Evolutionary conservation across 2,329 filamentous ascomycete species (phyloP).

Genomic region (Penicillium sclerotigenum): DNA sequence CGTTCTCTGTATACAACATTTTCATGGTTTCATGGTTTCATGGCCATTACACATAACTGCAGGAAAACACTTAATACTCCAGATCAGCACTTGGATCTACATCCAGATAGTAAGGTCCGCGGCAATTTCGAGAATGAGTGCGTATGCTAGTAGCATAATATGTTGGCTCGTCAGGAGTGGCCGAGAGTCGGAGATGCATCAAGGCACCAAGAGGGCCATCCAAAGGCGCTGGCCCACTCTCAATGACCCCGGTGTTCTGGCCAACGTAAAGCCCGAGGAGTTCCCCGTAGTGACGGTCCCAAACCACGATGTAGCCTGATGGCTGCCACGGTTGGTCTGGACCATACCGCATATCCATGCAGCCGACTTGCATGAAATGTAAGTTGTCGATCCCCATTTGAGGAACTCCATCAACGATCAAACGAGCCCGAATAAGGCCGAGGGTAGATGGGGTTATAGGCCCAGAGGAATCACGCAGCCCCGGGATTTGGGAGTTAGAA

Average conservation of each 20-base stretch:
- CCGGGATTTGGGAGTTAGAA: constrained; percentile 13
- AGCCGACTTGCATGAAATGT: constrained; percentile 40
- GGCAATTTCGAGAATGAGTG: neutral
- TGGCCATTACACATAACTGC: constrained; percentile 3
- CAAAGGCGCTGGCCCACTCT: constrained; percentile 17
- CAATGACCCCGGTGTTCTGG: constrained; percentile 21
- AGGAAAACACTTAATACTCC: neutral
- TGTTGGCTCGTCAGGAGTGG: neutral
- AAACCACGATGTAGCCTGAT: constrained; percentile 38
- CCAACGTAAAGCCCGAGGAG: constrained; percentile 34
- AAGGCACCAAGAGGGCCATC: constrained; percentile 19
- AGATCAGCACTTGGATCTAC: constrained; percentile 27
- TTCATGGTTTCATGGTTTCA: neutral
- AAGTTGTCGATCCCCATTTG: constrained; percentile 20
- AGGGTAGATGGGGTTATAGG: constrained; percentile 25
- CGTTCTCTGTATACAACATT: neutral
- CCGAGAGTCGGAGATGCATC: constrained; percentile 8
- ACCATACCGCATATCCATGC: constrained; percentile 26
- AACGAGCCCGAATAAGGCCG: constrained; percentile 33
- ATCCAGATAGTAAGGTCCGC: constrained; percentile 25
- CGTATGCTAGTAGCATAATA: neutral
- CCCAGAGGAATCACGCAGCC: constrained; percentile 8
- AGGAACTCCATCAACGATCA: constrained; percentile 21
- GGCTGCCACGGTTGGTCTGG: constrained; percentile 24
- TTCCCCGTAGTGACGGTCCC: constrained; percentile 32